Percentiles rank a stretch among this genome's conserved stretches.
These are phyloP conservation scores for Dictyophora rubrovolvata DNA, from an alignment of 768 basidiomycete species.

Conservation along the genomic window DNA sequence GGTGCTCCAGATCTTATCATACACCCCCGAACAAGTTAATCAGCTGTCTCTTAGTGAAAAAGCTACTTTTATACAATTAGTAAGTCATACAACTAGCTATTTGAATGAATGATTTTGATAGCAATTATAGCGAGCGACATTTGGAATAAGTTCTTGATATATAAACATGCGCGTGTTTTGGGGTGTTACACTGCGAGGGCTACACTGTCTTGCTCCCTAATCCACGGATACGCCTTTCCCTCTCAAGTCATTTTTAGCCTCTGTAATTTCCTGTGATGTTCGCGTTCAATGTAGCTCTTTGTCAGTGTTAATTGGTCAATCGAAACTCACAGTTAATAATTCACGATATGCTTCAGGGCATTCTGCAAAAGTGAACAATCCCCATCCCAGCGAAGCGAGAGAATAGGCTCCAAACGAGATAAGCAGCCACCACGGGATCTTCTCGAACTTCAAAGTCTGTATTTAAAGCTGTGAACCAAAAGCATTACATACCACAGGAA, in stretches of 20 bases:
- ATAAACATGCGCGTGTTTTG: background rate
- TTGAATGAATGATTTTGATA: too few species aligned
- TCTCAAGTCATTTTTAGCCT: conserved; percentile 49
- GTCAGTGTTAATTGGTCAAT: background rate
- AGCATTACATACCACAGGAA: conserved; percentile 45
- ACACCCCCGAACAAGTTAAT: conserved; percentile 9
- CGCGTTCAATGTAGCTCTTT: background rate
- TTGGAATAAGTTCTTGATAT: conserved; percentile 3
- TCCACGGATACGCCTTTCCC: conserved; percentile 53
- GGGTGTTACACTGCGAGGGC: background rate
- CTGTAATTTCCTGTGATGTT: conserved; percentile 44
- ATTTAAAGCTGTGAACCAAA: background rate
- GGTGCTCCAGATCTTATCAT: conserved; percentile 9
- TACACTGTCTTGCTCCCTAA: conserved; percentile 15
- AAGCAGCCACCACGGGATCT: conserved; percentile 80
- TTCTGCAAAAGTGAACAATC: conserved; percentile 61
- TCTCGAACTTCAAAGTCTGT: background rate
- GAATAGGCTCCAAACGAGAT: conserved; percentile 74
- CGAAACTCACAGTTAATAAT: conserved; percentile 43
- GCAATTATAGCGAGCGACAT: conserved; percentile 3
- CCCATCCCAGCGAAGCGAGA: conserved; percentile 67
- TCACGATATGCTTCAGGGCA: conserved; percentile 74
- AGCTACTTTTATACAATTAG: conserved; percentile 12
- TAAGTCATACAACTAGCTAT: conserved; percentile 1
- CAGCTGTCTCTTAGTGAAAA: conserved; percentile 8